Evolutionary conservation across 305 asterid genomes (phyloP), one percentile per base, ranked within the genome.

Genomic region (Euphrasia arctica): DNA sequence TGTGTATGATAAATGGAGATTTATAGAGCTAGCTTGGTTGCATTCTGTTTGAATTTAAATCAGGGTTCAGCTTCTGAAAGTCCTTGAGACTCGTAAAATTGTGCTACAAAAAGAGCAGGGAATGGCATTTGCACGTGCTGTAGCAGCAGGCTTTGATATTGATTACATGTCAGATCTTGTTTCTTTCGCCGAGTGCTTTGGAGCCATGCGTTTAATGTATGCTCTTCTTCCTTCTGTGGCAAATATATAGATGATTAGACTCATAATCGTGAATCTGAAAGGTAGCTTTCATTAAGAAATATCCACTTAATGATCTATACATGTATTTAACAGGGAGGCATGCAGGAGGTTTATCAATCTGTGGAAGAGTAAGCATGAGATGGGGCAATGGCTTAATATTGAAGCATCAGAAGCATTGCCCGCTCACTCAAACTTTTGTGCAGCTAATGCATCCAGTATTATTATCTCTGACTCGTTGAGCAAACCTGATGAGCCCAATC

Each of bases 71-170:
- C 84, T 83, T 67, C 48, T 86, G 80, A 86, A 83, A 79, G 88
- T 83, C 77, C 69, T 81, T 67, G 83, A 83, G 72, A 71, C 86
- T 13, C 86, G 94, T 62, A 82, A 80, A 73, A 78, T 58, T 29
- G 75, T 78, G 72, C 80, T 86, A 58, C 79, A 69, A 67, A 86
- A 82, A 65, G 88, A 86, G 75, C 94, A 82, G 70, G 90, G 88
- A 54, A 86, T 86, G 94, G 90, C 94, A 50, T 86, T 86, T 72
- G 94, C 90, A 50, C 86, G 88, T 73, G 90, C 94, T 62, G 84
- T 75, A 54, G 94, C 90, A 60, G 88, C 90, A 65, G 86, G 90
- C 66, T 86, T 83, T 77, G 83, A 80, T 70, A 77, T 86, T 59
- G 86, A 83, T 58, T 70, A 79, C 72, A 67, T 86, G 80, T 48